A percentile compares a stretch with the other conserved stretches of the same genome.
These are phyloP conservation scores for Sporothrix inflata DNA, from an alignment of 2,329 filamentous ascomycete species.

Conservation along the genomic window DNA sequence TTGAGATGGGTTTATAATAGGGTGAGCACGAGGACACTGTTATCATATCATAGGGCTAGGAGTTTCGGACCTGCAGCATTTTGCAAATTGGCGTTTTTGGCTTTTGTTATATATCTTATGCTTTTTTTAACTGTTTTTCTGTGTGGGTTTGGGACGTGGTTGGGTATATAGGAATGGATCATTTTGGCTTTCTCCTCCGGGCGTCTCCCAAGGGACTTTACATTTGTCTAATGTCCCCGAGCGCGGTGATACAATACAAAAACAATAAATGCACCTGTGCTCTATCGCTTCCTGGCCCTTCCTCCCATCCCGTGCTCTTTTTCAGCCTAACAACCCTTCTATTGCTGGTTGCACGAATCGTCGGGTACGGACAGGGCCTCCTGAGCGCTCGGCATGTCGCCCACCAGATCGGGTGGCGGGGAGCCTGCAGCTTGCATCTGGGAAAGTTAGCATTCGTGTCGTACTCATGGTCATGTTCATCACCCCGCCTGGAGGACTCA, in stretches of 20 bases:
- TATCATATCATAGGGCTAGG: background rate
- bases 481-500: slow-evolving; percentile 46
- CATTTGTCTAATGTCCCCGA: background rate
- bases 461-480: slow-evolving; percentile 19
- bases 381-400: slow-evolving; percentile 83
- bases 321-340: slow-evolving; percentile 28
- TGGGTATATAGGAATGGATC: slow-evolving; percentile 7
- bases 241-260: background rate
- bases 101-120: slow-evolving; percentile 10
- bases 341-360: slow-evolving; percentile 66
- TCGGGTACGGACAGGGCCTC: slow-evolving; percentile 66
- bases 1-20: slow-evolving; percentile 50
- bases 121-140: background rate
- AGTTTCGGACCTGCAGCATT: background rate
- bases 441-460: slow-evolving; percentile 26
- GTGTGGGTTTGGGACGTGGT: background rate
- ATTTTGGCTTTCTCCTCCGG: background rate
- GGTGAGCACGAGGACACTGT: background rate
- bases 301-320: background rate
- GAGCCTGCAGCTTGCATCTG: slow-evolving; percentile 97
- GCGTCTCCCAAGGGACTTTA: background rate
- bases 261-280: background rate
- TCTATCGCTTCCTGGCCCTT: background rate
- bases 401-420: slow-evolving; percentile 87
- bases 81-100: background rate